phyloP scores from a whole-genome alignment of 2,329 filamentous ascomycete species.

The Microsporum canis region DNA sequence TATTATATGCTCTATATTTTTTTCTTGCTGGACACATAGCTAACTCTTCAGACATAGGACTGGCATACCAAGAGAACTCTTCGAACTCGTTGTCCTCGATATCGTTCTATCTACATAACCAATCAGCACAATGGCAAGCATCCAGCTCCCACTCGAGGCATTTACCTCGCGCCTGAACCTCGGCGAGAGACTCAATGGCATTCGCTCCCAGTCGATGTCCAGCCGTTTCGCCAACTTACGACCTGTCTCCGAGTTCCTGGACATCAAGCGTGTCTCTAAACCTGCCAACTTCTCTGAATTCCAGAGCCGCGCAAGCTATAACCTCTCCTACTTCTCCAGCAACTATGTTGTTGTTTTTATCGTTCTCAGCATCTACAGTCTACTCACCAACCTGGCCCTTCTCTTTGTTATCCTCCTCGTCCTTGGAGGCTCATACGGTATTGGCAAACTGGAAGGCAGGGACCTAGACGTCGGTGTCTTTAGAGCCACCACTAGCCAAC shows the following conservation, averaged over 20 bases:
- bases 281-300: constrained; percentile 81
- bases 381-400: constrained; percentile 75
- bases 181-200: constrained; percentile 68
- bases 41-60: neutral
- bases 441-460: constrained; percentile 76
- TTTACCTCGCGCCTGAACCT: constrained; percentile 86
- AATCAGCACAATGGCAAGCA: constrained; percentile 57
- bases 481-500: constrained; percentile 77
- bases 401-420: constrained; percentile 90
- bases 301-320: constrained; percentile 92
- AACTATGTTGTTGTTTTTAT: constrained; percentile 92
- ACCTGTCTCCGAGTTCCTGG: constrained; percentile 85
- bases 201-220: constrained; percentile 66
- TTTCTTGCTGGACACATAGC: neutral
- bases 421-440: constrained; percentile 75
- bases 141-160: constrained; percentile 85
- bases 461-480: constrained; percentile 79
- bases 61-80: neutral
- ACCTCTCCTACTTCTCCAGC: constrained; percentile 92
- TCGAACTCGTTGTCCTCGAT: neutral
- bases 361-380: constrained; percentile 90
- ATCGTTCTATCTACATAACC: neutral
- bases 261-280: constrained; percentile 91
- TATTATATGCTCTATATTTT: neutral
- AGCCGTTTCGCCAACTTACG: constrained; percentile 85